Evolutionary conservation across 441 rosid genomes (phyloP).

Genomic region (Erodium texanum): DNA sequence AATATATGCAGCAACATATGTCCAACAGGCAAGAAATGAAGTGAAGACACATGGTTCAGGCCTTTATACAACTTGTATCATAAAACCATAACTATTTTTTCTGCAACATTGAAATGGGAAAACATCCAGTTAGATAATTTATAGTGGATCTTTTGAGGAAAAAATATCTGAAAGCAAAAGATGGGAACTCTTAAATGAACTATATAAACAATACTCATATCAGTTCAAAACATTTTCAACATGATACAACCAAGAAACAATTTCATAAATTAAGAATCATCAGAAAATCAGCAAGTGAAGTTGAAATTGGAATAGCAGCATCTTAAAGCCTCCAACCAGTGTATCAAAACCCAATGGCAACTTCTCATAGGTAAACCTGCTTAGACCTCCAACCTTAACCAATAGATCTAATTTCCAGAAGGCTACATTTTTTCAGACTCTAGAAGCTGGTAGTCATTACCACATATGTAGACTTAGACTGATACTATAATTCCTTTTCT

Average conservation of each 20-base stretch:
- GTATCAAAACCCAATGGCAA: background rate
- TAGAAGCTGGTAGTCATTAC: background rate
- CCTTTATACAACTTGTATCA: too few relatives aligned
- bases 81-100: too few relatives aligned
- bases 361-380: background rate
- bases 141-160: too few relatives aligned
- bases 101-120: too few relatives aligned
- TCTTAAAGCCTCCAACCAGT: background rate
- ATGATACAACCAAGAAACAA: background rate
- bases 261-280: too few relatives aligned
- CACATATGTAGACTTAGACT: background rate
- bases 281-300: background rate
- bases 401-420: background rate
- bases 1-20: background rate
- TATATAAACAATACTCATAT: background rate
- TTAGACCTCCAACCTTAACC: background rate
- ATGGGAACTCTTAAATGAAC: too few relatives aligned
- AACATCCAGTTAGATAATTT: too few relatives aligned
- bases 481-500: background rate
- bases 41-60: too few relatives aligned
- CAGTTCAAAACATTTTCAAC: background rate
- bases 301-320: background rate
- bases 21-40: too few relatives aligned
- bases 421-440: background rate
- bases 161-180: too few relatives aligned